Conservation (phyloP, 345 rosid species). For the Lagerstroemia speciosa region DNA sequence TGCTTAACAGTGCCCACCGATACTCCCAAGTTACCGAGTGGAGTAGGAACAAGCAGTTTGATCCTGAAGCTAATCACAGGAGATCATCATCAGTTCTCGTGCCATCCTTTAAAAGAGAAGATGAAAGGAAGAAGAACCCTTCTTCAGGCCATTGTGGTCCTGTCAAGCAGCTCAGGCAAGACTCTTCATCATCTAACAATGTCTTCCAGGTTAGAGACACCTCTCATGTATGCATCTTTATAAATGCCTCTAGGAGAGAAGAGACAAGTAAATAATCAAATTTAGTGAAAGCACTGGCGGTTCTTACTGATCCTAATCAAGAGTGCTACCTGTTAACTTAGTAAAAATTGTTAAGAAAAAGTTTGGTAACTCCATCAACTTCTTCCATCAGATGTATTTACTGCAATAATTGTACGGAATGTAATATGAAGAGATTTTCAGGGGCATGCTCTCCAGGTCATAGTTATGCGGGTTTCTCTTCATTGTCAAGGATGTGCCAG, state of each 20-base stretch:
- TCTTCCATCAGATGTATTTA: not conserved
- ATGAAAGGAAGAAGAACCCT: conserved; percentile 6
- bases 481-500: conserved; percentile 80
- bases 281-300: not conserved
- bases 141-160: conserved; percentile 6
- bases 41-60: not conserved
- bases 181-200: conserved; percentile 16
- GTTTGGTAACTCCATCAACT: not conserved
- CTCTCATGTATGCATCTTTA: not conserved
- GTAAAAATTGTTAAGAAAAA: not conserved
- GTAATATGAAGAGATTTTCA: not conserved
- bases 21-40: conserved; percentile 27
- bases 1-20: conserved; percentile 15
- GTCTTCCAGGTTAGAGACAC: conserved; percentile 32
- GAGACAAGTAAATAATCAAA: not conserved
- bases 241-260: too few species aligned
- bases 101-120: conserved; percentile 12
- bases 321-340: not conserved
- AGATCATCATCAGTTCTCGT: conserved; percentile 5
- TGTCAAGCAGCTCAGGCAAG: conserved; percentile 8
- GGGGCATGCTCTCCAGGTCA: conserved; percentile 31
- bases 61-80: conserved; percentile 7
- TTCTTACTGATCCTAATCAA: not conserved
- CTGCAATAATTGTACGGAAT: not conserved
- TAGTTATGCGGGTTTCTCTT: conserved; percentile 55